Conservation (phyloP, 305 asterid genomes). For the Plantago lanceolata region DNA sequence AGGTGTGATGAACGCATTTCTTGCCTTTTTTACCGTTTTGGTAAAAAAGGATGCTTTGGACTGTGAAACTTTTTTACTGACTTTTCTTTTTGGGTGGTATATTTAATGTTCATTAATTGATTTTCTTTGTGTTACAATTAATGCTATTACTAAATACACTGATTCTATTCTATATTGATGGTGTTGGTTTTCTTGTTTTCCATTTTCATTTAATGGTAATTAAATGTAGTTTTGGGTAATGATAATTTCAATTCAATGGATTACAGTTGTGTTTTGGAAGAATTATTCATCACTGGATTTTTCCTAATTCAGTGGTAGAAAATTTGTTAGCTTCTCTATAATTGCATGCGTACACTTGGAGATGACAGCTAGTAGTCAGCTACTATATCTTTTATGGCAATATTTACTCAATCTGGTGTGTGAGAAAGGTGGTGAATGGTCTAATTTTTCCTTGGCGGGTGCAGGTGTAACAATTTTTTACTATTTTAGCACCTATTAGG, state of each 20-base stretch:
- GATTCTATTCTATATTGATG: neutral
- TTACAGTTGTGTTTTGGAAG: neutral
- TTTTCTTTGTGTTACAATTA: neutral
- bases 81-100: neutral
- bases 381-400: neutral
- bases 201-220: neutral
- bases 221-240: neutral
- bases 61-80: neutral
- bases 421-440: neutral
- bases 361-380: no score
- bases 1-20: constrained; percentile 38
- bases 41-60: neutral
- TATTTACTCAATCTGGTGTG: neutral
- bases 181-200: neutral
- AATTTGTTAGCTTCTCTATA: neutral
- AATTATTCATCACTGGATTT: no score
- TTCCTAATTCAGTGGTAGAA: no score
- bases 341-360: neutral
- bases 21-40: constrained; percentile 29
- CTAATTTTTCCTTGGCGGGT: neutral
- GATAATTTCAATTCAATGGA: neutral
- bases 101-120: neutral
- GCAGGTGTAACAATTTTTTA: neutral
- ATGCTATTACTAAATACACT: neutral
- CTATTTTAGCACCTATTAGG: no score